A percentile compares a stretch with the other conserved stretches of the same genome.
Evolutionary conservation across 2,329 filamentous ascomycete genomes (phyloP).

Genomic region (Sporothrix inflata): DNA sequence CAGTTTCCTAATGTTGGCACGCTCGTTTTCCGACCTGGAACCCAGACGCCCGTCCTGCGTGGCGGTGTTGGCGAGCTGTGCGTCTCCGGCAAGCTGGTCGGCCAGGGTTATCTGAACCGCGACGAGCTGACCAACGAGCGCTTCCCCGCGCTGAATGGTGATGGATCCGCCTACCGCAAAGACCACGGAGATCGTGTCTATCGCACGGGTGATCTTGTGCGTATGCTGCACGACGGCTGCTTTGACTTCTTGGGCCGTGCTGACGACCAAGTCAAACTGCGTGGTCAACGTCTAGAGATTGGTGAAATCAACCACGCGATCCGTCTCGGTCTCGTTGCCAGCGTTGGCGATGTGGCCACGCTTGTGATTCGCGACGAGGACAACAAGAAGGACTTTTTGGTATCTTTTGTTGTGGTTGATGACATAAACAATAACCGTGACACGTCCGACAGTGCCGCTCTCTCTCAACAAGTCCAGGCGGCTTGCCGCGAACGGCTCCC

Average conservation of each 20-base stretch:
- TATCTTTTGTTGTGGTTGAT: conserved; percentile 67
- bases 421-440: neutral
- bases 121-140: conserved; percentile 74
- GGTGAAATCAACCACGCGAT: conserved; percentile 90
- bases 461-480: conserved; percentile 55
- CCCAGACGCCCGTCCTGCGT: conserved; percentile 70
- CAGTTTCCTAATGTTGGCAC: conserved; percentile 88
- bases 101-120: conserved; percentile 84
- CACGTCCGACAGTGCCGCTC: conserved; percentile 33
- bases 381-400: conserved; percentile 79
- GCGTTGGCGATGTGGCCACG: conserved; percentile 72
- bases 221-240: conserved; percentile 76
- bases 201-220: conserved; percentile 85
- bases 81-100: conserved; percentile 82
- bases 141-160: conserved; percentile 65
- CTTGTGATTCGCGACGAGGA: conserved; percentile 72
- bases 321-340: conserved; percentile 55
- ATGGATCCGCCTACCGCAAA: neutral
- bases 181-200: conserved; percentile 69
- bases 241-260: conserved; percentile 87
- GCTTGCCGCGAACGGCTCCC: conserved; percentile 74
- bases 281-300: conserved; percentile 86
- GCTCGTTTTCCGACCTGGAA: conserved; percentile 72
- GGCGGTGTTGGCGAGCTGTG: conserved; percentile 88
- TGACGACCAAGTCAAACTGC: conserved; percentile 90